Evolutionary conservation across 345 rosid species (phyloP).

Genomic region (Cardamine occulta): DNA sequence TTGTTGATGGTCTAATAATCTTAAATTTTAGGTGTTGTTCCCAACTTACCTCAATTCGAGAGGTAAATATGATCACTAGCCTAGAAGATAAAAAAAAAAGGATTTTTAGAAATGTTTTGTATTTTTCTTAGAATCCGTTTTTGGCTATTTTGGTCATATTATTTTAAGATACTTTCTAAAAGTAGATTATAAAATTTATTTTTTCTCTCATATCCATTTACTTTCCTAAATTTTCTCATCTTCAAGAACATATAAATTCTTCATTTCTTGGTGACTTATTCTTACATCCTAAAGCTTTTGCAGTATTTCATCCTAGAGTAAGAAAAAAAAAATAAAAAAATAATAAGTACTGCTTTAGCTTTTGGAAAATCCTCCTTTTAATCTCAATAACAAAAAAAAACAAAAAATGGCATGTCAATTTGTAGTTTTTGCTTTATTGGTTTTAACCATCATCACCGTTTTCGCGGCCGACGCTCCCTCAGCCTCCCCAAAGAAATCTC

Average conservation of each 20-base stretch:
- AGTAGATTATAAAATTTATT: conserved; percentile 13
- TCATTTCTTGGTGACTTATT: not conserved
- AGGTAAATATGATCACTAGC: no score
- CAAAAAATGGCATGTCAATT: conserved; percentile 44
- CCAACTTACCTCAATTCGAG: no score
- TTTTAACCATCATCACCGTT: conserved; percentile 38
- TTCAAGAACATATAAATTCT: conserved; percentile 32
- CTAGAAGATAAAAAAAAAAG: no score
- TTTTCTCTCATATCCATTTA: conserved; percentile 29
- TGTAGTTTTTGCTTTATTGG: conserved; percentile 35
- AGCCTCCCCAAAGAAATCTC: conserved; percentile 41
- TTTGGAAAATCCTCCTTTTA: conserved; percentile 35
- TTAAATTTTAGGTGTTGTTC: no score
- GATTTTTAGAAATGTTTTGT: not conserved
- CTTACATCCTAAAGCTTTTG: conserved; percentile 38
- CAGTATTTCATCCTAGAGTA: conserved; percentile 17
- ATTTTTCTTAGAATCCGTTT: not conserved
- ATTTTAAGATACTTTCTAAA: conserved; percentile 12
- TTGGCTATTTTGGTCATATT: not conserved
- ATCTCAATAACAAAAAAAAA: not conserved
- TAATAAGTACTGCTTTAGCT: conserved; percentile 38
- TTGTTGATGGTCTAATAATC: no score
- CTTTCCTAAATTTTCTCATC: conserved; percentile 34
- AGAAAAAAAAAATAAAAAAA: not conserved
- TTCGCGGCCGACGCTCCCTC: conserved; percentile 49